Evolutionary conservation across 2,329 filamentous ascomycete genomes (phyloP), one percentile per base, ranked within the genome.

Genomic region (Aspergillus latus): DNA sequence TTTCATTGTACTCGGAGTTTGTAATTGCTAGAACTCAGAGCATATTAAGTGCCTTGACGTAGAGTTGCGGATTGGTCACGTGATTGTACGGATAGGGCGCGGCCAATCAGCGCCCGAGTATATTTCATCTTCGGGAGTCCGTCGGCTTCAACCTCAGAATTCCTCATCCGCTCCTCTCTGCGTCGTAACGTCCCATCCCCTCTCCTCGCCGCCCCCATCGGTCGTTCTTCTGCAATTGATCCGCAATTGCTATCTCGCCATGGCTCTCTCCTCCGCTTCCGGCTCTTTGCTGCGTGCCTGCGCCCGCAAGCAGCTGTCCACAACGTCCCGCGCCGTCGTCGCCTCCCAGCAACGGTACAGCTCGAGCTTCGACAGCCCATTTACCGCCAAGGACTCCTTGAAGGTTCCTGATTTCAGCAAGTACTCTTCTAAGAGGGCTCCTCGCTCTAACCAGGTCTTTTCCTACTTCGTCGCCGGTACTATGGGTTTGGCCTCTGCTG

Each of bases 381-480:
- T 88, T 78, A 77, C 78, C 70, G 62, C 72, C 62, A 72, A 74
- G 57, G 72, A 76, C 53, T 84, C 82, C 67, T 86, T 82, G 76
- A 86, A 89, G 77, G 88, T 97, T 72, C 94, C 94, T 66, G 87
- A 89, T 80, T 97, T 96, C 78, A 85, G 85, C 76, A 88, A 92
- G 75, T 99, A 99, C 82, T 82, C 87, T 78, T 88, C 84, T 77
- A 87, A 85, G 74, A 80, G 80, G 64, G 78, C 79, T 67, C 82
- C 88, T 75, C 83, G 80, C 66, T 82, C 82, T 71, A 96, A 96
- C 80, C 88, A 92, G 82, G 81, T 96, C 67, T 94, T 96, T 77
- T 87, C 88, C 71, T 99, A 99, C 85, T 97, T 99, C 80, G 96
- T 97, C 90, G 94, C 96, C 65, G 94, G 94, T 70, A 88, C 90